Evolutionary conservation across 2,329 filamentous ascomycete genomes (phyloP), one percentile per base, ranked within the genome.

Genomic region (Xylaria arbuscula): DNA sequence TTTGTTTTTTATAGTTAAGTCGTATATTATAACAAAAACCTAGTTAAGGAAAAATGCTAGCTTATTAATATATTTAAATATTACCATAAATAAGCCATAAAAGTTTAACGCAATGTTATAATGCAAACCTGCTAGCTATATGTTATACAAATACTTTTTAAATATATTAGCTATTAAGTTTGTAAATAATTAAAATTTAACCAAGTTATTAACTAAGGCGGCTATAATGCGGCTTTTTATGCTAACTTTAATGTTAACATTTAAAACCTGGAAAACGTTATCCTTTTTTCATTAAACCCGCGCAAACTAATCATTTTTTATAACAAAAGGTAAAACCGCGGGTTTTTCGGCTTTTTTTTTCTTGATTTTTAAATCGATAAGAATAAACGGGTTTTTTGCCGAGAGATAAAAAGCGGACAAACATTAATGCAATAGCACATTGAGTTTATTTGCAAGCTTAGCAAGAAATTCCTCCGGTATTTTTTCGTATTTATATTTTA

Each of bases 51-150:
- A 48, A 48, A 48, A 5, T 19, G 11, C 45, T 48, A 48, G 22
- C 45, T 48, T 19, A 22, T 48, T 45, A 45, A 11, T 45, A 45
- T 48, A 48, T 48, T 48, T 48, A 48, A 48, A 22, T 48, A 48
- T 8, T 48, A 5, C 19, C 22, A 19, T 48, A 48, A 48, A 19
- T 19, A 19, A 48, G 45, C 11, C 22, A 19, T 48, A 48, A 48
- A 48, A 22, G 45, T 48, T 48, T 19, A 48, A 48, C 11, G 22
- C 22, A 48, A 22, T 48, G 11, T n/a, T 48, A 22, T 45, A 45
- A 11, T 11, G 10, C 19, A 48, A 19, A 5, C 22, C 22, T 19
- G 22, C n/a, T 48, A 48, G 2, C 22, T 48, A 19, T 22, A 11
- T 11, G 11, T 48, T 48, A 19, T 48, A 48, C 11, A 48, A 48